A percentile compares a stretch with the other conserved stretches of the same genome.
Evolutionary conservation across 1,284 basidiomycete species (phyloP).

Genomic region (Spongiforma sp.): DNA sequence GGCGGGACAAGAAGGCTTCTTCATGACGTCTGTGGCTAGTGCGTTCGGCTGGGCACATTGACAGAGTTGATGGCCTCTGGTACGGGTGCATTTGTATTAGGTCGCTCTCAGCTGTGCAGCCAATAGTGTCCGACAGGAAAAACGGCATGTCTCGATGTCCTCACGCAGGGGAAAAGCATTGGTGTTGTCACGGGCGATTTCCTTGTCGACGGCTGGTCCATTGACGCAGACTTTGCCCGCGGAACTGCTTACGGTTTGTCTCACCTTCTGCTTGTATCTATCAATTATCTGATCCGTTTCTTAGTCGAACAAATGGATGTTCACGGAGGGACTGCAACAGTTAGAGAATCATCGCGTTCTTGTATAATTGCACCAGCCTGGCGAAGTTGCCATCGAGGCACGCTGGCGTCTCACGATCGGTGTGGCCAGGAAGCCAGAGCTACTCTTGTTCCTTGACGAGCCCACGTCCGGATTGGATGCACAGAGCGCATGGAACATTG

Average conservation of each 20-base stretch:
- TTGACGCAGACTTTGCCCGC: constrained; percentile 77
- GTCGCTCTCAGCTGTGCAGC: constrained; percentile 15
- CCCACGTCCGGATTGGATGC: constrained; percentile 77
- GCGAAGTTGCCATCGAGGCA: constrained; percentile 68
- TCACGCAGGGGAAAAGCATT: constrained; percentile 88
- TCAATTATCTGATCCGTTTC: constrained; percentile 5
- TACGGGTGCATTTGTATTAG: constrained; percentile 44
- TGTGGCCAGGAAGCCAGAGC: constrained; percentile 81
- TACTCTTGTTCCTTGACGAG: constrained; percentile 79
- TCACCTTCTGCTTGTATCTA: constrained; percentile 25
- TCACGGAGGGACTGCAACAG: constrained; percentile 84
- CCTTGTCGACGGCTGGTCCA: constrained; percentile 78
- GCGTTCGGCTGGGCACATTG: constrained; percentile 86
- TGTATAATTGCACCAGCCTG: constrained; percentile 91
- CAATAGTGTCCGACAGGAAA: constrained; percentile 45
- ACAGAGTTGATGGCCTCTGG: constrained; percentile 84
- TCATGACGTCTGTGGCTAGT: constrained; percentile 87
- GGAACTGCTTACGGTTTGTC: constrained; percentile 75
- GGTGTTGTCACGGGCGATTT: constrained; percentile 85
- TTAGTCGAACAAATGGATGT: constrained; percentile 88
- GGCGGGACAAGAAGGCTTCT: constrained; percentile 74
- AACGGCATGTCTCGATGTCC: constrained; percentile 86
- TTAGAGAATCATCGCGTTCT: constrained; percentile 90
- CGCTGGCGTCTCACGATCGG: too few relatives aligned
- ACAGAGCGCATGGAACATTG: constrained; percentile 84